Evolutionary conservation across 1,139 yeast species (phyloP), one percentile per base, ranked within the genome.

Genomic region (Saccharomycopsis crataegensis): DNA sequence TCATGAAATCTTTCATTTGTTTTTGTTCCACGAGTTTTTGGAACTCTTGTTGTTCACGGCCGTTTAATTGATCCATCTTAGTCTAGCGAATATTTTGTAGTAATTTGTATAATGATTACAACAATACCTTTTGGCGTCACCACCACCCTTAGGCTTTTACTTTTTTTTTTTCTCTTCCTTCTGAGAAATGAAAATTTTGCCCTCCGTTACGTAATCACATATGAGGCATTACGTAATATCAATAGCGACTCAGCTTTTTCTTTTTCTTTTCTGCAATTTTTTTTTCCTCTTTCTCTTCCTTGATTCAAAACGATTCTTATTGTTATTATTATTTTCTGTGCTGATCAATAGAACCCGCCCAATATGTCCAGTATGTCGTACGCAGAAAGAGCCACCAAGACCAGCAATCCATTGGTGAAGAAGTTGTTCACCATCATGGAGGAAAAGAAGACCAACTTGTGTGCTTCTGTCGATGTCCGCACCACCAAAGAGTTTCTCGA

Each of bases 1-100:
- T 84, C 98, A 91, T 91, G 83, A 91, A 93, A 70, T 93, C 99
- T 73, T 88, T 88, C 97, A 93, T 90, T 74, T 93, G 99, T 79
- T 93, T 93, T 47, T 52, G 50, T 22, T 48, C 51, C 16, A 46
- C 53, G 16, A 49, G 32, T 36, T 55, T 55, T 44, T 49, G 51
- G 41, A 49, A 47, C 34, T 47, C 52, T 34, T 52, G 53, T 43
- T 50, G 52, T 48, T 55, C 58, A 36, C 46, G 41, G 31, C 38
- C n/a, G 46, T 47, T 53, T 52, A 56, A 45, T 49, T 56, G 53
- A 17, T 58, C 52, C 58, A 55, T 55, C 34, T 70, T 88, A 93
- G 11, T 36, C n/a, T 36, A 36, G n/a, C n/a, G 11, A 36, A 11
- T 36, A 75, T 91, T 34, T 11, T 36, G 40, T 5, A 11, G 40